These are phyloP conservation scores for Nemania sp. DNA, from an alignment of 2,329 filamentous ascomycete species.

Conservation along the genomic window DNA sequence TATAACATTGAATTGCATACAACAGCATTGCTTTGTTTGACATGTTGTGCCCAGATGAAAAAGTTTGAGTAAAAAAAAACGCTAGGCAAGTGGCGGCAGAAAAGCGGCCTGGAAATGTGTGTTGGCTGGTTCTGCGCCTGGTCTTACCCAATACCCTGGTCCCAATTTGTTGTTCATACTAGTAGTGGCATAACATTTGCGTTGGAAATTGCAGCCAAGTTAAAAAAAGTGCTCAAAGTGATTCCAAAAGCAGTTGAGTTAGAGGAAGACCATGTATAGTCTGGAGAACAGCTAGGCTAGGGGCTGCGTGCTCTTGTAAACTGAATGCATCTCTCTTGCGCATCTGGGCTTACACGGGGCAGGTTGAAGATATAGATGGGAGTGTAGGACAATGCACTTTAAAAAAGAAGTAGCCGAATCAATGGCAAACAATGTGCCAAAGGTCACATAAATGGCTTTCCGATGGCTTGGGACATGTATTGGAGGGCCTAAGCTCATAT, in stretches of 20 bases:
- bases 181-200: neutral
- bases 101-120: constrained; percentile 4
- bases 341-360: constrained; percentile 15
- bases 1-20: neutral
- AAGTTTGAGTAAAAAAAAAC: neutral
- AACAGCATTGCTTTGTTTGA: neutral
- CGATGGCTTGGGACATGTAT: constrained; percentile 17
- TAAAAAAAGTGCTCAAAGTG: neutral
- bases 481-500: constrained; percentile 17
- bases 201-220: neutral
- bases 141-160: constrained; percentile 18
- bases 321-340: neutral
- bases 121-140: constrained; percentile 16
- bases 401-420: neutral
- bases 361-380: constrained; percentile 3
- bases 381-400: constrained; percentile 1
- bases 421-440: neutral
- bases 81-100: constrained; percentile 11
- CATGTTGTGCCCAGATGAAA: neutral
- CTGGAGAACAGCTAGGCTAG: neutral
- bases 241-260: neutral
- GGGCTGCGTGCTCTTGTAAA: neutral
- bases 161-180: constrained; percentile 4
- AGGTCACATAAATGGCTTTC: neutral
- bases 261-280: no score